Base-by-base conservation (phyloP, 169 alveolate species). In the Haemoproteus tartakovskyi region DNA sequence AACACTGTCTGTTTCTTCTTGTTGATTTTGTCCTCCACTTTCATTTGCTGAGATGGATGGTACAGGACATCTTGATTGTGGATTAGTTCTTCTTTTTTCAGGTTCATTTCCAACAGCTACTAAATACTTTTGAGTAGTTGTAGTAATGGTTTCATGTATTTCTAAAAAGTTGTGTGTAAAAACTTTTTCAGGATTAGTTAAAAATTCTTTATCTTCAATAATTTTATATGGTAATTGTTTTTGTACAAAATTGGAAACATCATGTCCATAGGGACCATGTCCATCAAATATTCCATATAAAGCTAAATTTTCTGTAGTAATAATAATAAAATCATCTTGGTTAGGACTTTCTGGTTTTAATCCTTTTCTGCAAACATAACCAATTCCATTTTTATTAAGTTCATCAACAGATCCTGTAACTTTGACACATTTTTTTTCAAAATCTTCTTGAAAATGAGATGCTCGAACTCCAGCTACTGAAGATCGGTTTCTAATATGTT, bases 221-320 rank as follows among this genome's bases (percentile, higher is more conserved):
- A 67, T 67, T 70, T 54, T 67, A 18, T 67, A 67, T 19, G 95
- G 94, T 78, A 92, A 61, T 56, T 67, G 62, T 37, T 86, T 81
- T 56, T 93, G 92, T 3, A 91, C 90, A 64, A 82, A 92, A 51
- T 64, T 78, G 30, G 93, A 82, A 26, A 92, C 92, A 60, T 91
- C 92, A 79, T 93, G 97, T 9, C 97, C 97, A 80, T 70, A 87
- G 3, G 95, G 94, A 1, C 97, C 97, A 85, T 92, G 97, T 11
- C 97, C 97, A 64, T 93, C 97, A 63, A 93, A 93, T 27, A 93
- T 95, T n/a, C 94, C 96, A 62, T 85, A 92, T 36, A 92, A 67
- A 1, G 87, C 83, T 67, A 78, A 50, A 36, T 60, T 60, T 40
- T 87, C 93, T 61, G 86, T 87, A 8, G 82, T 64, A 41, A 79